phyloP scores from a whole-genome alignment of 192 early-diverging fungal species.

The Coemansia sp. region DNA sequence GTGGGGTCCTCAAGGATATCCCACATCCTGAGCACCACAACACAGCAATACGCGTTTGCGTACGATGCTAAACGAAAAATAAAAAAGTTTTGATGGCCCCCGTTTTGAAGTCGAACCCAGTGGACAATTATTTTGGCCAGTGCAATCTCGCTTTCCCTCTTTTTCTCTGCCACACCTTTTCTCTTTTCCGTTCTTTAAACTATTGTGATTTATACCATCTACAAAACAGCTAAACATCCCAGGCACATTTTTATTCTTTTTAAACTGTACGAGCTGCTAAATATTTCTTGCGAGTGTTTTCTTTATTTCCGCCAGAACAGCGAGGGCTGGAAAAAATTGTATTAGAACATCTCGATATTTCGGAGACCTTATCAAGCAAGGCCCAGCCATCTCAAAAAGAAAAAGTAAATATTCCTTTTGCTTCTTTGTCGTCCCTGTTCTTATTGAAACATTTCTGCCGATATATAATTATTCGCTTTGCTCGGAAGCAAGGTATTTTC shows the following conservation, averaged over 20 bases:
- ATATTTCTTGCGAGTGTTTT: not conserved
- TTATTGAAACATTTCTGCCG: not conserved
- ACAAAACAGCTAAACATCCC: not conserved
- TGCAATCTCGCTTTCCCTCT: not conserved
- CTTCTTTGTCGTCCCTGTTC: not conserved
- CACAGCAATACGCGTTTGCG: no score
- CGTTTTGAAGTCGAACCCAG: not conserved
- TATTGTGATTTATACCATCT: not conserved
- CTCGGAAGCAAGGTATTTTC: slow-evolving; percentile 4
- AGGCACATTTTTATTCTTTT: not conserved
- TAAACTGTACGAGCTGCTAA: no score
- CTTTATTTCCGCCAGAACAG: not conserved
- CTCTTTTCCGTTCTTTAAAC: not conserved
- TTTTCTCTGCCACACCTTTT: not conserved
- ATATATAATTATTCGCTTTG: no score
- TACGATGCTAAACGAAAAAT: not conserved
- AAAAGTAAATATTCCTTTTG: not conserved
- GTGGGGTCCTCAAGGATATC: not conserved
- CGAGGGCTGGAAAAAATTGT: no score
- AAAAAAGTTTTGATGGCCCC: slow-evolving; percentile 1
- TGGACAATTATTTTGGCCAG: slow-evolving; percentile 3
- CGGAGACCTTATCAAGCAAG: no score
- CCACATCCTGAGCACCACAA: no score
- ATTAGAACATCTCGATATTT: no score
- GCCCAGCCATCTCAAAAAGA: no score